Base-by-base conservation (phyloP, 1,284 basidiomycete genomes). In the Ustilago lituana region DNA sequence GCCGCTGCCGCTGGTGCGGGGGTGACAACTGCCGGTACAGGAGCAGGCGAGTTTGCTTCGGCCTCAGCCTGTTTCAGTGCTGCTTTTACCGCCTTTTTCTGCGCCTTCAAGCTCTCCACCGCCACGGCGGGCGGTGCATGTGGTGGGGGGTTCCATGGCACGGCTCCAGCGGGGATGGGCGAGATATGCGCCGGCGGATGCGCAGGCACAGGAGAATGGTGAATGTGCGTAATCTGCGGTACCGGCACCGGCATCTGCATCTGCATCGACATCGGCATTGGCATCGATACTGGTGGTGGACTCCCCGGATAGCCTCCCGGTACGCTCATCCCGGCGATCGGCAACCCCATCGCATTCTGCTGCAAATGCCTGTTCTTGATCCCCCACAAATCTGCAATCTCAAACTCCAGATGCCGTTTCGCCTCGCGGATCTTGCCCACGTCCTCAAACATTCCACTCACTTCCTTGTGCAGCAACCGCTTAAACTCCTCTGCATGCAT, bases 401-500 rank as follows among this genome's bases (percentile, higher is more conserved):
- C 76, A 20, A 60, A 54, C 54, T 78, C 76, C 26, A 78, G 41
- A 23, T 60, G 58, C 4, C 72, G 31, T 37, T 78, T 78, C 5
- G 67, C 68, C 48, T 78, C 74, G 4, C 76, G 52, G 19, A 78
- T 78, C 69, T 71, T 75, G 32, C 74, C 76, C 7, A 78, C 75
- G 29, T 78, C 76, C 20, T 78, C 74, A 67, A 78, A 76, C 76
- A 78, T 78, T 7, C 53, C 55, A 15, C 40, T 58, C 11, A 78
- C 70, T 50, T 77, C 73, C 22, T 60, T 44, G 47, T 57, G 52
- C 29, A 78, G 50, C 32, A 70, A 22, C 5, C 67, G 52, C 40
- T 76, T 76, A 24, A 79, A 68, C 54, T 79, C 73, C 11, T 79
- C 70, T 9, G 73, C 73, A 31, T 79, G 74, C 38, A 44, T 43